Conservation (phyloP, 106 monocot genomes). For the Dioscorea dumetorum region DNA sequence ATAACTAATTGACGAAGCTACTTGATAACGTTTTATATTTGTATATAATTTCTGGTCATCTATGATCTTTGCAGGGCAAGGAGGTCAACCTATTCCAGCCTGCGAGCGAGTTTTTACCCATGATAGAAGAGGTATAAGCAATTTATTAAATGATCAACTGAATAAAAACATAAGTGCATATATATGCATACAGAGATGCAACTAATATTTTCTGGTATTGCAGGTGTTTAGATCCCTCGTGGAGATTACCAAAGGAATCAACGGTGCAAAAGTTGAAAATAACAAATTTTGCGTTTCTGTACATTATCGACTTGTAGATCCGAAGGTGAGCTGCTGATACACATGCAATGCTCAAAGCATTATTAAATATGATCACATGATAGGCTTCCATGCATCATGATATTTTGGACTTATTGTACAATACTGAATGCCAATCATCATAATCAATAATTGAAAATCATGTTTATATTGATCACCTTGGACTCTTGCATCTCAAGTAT, state of each 20-base stretch:
- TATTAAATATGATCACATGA: no score
- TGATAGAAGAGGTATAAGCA: slow-evolving; percentile 62
- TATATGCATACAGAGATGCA: no score
- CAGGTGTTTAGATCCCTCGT: slow-evolving; percentile 78
- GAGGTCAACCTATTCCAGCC: slow-evolving; percentile 76
- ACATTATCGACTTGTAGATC: slow-evolving; percentile 78
- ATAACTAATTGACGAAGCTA: no score
- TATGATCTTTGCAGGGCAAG: slow-evolving; percentile 33
- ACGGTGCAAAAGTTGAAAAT: slow-evolving; percentile 67
- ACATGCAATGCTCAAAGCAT: no score
- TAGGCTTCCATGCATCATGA: no score
- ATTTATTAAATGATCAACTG: background rate
- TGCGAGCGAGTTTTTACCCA: slow-evolving; percentile 71
- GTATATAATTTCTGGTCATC: background rate
- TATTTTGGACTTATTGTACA: no score
- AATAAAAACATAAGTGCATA: no score
- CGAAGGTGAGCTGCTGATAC: slow-evolving; percentile 28
- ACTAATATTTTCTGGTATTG: no score
- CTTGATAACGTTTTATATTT: no score
- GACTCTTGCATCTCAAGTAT: background rate
- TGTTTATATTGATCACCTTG: background rate
- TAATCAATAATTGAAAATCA: no score
- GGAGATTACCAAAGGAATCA: slow-evolving; percentile 48
- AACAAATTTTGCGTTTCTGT: slow-evolving; percentile 88
- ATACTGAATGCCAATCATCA: no score